Evolutionary conservation across 2,329 filamentous ascomycete genomes (phyloP), one percentile per base, ranked within the genome.

Genomic region (Cladosporium cucumerinum): DNA sequence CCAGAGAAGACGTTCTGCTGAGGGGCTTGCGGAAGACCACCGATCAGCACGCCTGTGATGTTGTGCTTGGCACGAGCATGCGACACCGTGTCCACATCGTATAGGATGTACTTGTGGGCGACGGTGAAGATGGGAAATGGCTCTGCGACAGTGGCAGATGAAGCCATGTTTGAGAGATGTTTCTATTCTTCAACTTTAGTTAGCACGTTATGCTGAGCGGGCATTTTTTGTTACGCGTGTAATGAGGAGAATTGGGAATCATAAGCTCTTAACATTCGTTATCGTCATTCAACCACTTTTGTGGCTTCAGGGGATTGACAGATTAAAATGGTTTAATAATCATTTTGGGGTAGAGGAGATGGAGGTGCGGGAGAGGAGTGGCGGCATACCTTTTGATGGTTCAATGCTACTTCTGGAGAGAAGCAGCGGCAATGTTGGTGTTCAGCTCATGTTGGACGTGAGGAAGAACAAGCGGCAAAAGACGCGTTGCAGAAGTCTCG

Each of bases 1-100:
- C 93, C 92, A 65, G 94, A 85, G 75, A 98, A 98, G 65, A 97
- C 86, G 79, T 97, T 98, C 79, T 99, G 95, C 71, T 96, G 94
- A 6, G 93, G 93, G 65, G 92, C 89, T 78, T 98, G 93, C 1
- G 95, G 94, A 32, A 97, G 87, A 8, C 91, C 93, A 65, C 95
- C 95, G 66, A 91, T 88, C 63, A 97, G 84, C 34, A 95, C 89
- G 68, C 93, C 93, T 73, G 90, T 93, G 72, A 97, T 92, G 76
- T 92, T 88, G 80, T 97, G 86, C 72, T 87, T 82, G 67, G 91
- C 87, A 69, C 95, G 90, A 68, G 97, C 83, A 76, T 89, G 85
- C 72, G 90, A 88, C 66, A 93, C 89, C 69, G 88, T 87, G 74
- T 93, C 86, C 72, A 92, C 86, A 76, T 96, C 92, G 82, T 97